A percentile compares a stretch with the other conserved stretches of the same genome.
phyloP scores from a whole-genome alignment of 768 basidiomycete species.

The Rhodocollybia butyracea region DNA sequence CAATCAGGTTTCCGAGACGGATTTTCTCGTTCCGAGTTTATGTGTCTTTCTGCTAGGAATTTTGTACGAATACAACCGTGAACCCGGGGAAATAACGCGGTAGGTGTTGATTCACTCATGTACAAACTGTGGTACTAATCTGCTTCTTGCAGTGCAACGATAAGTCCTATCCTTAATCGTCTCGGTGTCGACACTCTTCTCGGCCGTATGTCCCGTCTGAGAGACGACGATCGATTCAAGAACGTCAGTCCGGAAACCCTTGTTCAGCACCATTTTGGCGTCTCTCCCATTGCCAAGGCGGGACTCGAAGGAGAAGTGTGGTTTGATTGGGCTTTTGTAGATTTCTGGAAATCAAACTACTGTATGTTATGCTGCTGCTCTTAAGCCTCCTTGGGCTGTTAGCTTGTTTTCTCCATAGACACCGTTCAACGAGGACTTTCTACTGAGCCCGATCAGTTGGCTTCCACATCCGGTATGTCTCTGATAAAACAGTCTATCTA shows the following conservation, averaged over 20 bases:
- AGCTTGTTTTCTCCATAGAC: conserved; percentile 37
- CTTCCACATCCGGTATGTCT: conserved; percentile 55
- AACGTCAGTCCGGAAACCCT: conserved; percentile 82
- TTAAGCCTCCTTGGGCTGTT: neutral
- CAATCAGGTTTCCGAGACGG: conserved; percentile 83
- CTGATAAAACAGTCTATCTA: neutral
- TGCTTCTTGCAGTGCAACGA: conserved; percentile 55
- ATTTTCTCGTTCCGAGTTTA: conserved; percentile 83
- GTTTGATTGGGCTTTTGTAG: conserved; percentile 98
- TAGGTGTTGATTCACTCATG: conserved; percentile 28
- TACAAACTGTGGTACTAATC: neutral
- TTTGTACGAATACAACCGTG: conserved; percentile 95
- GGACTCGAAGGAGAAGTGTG: conserved; percentile 83
- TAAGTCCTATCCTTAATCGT: conserved; percentile 86
- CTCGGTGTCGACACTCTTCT: conserved; percentile 88
- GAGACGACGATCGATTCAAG: conserved; percentile 93
- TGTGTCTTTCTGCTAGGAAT: conserved; percentile 90
- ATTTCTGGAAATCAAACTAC: conserved; percentile 98
- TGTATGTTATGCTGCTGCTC: conserved; percentile 47
- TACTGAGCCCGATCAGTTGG: conserved; percentile 62
- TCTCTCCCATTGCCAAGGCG: conserved; percentile 31
- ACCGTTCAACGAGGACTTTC: conserved; percentile 73
- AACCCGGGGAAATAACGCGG: conserved; percentile 96
- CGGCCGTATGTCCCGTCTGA: conserved; percentile 79
- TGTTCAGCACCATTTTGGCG: conserved; percentile 48